A percentile compares a stretch with the other conserved stretches of the same genome.
phyloP scores from a whole-genome alignment of 164 flowering plant genomes.

The Chloranthus sessilifolius region DNA sequence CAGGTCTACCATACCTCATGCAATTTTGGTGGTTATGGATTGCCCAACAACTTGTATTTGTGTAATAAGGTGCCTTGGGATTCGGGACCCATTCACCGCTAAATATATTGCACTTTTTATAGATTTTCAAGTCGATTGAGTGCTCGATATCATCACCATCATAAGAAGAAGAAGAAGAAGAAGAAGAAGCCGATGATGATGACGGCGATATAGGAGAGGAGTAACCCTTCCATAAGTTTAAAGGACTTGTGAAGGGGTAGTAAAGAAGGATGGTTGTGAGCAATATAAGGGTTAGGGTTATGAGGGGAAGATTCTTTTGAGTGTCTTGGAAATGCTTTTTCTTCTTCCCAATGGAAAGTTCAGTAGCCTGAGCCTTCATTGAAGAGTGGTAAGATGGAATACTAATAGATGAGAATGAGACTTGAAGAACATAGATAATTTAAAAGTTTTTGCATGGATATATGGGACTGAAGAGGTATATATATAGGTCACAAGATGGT shows the following conservation, averaged over 20 bases:
- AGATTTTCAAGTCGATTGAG: not conserved
- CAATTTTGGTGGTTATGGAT: slow-evolving; percentile 78
- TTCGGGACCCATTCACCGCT: slow-evolving; percentile 70
- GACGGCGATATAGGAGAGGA: too few species aligned
- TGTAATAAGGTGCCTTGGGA: slow-evolving; percentile 57
- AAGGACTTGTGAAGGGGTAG: slow-evolving; percentile 20
- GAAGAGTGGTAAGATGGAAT: too few species aligned
- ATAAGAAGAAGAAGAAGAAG: too few species aligned
- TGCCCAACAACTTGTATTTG: slow-evolving; percentile 56
- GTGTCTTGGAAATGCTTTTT: slow-evolving; percentile 15
- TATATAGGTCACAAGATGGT: too few species aligned
- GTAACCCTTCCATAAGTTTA: slow-evolving; percentile 3
- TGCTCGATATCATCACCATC: too few species aligned
- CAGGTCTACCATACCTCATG: slow-evolving; percentile 68
- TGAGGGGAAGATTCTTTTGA: slow-evolving; percentile 17
- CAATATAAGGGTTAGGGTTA: slow-evolving; percentile 18
- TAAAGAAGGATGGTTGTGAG: slow-evolving; percentile 27
- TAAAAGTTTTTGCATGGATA: too few species aligned
- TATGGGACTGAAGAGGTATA: too few species aligned
- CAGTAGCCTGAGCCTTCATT: too few species aligned
- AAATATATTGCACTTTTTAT: slow-evolving; percentile 44
- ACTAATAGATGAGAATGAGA: too few species aligned
- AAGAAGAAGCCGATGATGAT: slow-evolving; percentile 3
- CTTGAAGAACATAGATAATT: too few species aligned
- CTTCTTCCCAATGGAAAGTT: too few species aligned